A percentile compares a stretch with the other conserved stretches of the same genome.
These are phyloP conservation scores for Capsaspora owczarzaki DNA, from an alignment of 78 protist species.

Conservation along the genomic window DNA sequence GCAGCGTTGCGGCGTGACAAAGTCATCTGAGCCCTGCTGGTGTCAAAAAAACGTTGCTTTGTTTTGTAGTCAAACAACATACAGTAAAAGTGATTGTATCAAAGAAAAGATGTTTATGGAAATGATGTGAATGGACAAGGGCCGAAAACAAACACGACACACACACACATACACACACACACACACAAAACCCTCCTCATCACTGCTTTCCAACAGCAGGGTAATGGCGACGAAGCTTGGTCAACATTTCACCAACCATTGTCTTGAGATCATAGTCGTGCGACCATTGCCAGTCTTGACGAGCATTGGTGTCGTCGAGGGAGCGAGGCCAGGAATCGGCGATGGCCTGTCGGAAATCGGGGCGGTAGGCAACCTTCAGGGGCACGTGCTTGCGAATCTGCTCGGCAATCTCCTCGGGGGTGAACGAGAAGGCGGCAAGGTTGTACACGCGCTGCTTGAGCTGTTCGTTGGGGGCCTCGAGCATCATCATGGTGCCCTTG, in stretches of 20 bases:
- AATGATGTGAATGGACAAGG: too few species aligned
- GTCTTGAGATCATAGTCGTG: slow-evolving; percentile 33
- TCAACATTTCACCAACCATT: slow-evolving; percentile 41
- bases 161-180: too few species aligned
- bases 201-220: too few species aligned
- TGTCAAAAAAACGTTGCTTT: too few species aligned
- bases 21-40: too few species aligned
- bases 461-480: slow-evolving; percentile 1
- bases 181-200: too few species aligned
- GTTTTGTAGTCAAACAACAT: too few species aligned
- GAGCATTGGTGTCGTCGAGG: slow-evolving; percentile 51
- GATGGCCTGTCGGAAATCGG: slow-evolving; percentile 57
- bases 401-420: slow-evolving; percentile 41
- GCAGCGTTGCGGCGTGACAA: too few species aligned
- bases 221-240: too few species aligned
- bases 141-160: too few species aligned
- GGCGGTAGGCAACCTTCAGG: slow-evolving; percentile 25
- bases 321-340: slow-evolving; percentile 68
- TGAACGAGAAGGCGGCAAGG: slow-evolving; percentile 36
- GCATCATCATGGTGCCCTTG: slow-evolving; percentile 34
- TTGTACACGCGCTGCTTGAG: slow-evolving; percentile 46
- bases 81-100: too few species aligned
- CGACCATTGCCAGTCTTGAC: slow-evolving; percentile 59
- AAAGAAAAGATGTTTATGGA: too few species aligned
- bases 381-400: slow-evolving; percentile 40